These are phyloP conservation scores for Aspergillus spinulosporus DNA, from an alignment of 2,329 filamentous ascomycete genomes.

Conservation along the genomic window DNA sequence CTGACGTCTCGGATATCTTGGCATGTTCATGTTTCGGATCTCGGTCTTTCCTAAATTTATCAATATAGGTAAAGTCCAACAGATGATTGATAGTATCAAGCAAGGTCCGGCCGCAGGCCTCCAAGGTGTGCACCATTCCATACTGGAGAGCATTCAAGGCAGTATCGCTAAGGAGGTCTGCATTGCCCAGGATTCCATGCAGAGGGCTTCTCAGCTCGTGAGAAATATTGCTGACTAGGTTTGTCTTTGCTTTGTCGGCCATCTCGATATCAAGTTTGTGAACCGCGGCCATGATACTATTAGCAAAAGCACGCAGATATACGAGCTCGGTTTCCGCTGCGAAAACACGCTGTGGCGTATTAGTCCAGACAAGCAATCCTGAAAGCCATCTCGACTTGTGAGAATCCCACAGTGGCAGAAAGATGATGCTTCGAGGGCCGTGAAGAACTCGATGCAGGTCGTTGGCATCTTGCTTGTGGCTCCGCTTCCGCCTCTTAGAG, in stretches of 20 bases:
- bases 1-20: neutral
- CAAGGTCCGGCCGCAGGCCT: constrained; percentile 44
- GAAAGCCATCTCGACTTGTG: constrained; percentile 33
- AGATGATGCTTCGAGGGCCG: constrained; percentile 29
- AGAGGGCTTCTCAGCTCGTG: constrained; percentile 40
- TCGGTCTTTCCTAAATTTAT: constrained; percentile 13
- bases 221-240: constrained; percentile 36
- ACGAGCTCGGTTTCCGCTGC: constrained; percentile 30
- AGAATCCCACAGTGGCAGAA: constrained; percentile 37
- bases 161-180: constrained; percentile 36
- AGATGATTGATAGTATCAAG: constrained; percentile 45
- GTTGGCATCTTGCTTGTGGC: constrained; percentile 20
- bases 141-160: constrained; percentile 30
- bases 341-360: constrained; percentile 27
- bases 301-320: constrained; percentile 33
- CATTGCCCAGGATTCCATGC: constrained; percentile 37
- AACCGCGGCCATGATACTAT: constrained; percentile 37
- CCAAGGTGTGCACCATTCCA: constrained; percentile 37
- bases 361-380: constrained; percentile 31
- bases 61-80: constrained; percentile 33
- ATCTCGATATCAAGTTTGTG: constrained; percentile 31
- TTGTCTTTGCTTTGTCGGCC: constrained; percentile 34
- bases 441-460: constrained; percentile 25
- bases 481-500: constrained; percentile 17
- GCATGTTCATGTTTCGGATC: neutral